phyloP scores from a whole-genome alignment of 805 yeast genomes.

The Candida oleophila region DNA sequence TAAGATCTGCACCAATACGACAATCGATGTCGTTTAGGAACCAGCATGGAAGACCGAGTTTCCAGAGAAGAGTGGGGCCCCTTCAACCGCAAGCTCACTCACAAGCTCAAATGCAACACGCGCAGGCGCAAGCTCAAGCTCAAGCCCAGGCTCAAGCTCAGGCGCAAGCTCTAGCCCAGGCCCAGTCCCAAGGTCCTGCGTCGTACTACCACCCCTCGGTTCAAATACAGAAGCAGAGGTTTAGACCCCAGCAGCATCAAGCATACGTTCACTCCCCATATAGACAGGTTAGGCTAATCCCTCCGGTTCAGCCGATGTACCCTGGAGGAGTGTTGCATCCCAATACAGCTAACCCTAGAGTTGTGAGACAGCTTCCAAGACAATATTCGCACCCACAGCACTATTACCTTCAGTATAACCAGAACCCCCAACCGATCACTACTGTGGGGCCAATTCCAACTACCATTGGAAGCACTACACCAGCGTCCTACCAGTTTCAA shows the following conservation, averaged over 20 bases:
- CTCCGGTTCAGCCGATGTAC: constrained; percentile 6
- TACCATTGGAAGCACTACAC: not conserved
- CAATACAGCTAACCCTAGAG: not conserved
- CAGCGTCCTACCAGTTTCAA: not conserved
- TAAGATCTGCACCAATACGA: constrained; percentile 36
- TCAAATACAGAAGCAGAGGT: constrained; percentile 1
- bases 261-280: constrained; percentile 7
- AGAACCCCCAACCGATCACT: not conserved
- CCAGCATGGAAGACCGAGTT: not conserved
- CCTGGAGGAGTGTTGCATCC: not conserved
- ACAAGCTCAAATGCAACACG: constrained; percentile 8
- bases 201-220: not conserved
- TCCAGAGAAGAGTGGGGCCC: not conserved
- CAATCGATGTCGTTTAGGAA: constrained; percentile 4
- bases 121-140: constrained; percentile 9
- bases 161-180: not conserved
- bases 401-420: not conserved
- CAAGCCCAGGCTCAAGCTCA: not conserved
- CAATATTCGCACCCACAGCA: constrained; percentile 2
- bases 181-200: constrained; percentile 6
- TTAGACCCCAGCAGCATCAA: constrained; percentile 3
- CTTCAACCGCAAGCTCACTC: constrained; percentile 2
- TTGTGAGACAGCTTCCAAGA: not conserved
- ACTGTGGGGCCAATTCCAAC: not conserved
- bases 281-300: constrained; percentile 7